Evolutionary conservation across 345 rosid genomes (phyloP).

Genomic region (Populus davidiana): DNA sequence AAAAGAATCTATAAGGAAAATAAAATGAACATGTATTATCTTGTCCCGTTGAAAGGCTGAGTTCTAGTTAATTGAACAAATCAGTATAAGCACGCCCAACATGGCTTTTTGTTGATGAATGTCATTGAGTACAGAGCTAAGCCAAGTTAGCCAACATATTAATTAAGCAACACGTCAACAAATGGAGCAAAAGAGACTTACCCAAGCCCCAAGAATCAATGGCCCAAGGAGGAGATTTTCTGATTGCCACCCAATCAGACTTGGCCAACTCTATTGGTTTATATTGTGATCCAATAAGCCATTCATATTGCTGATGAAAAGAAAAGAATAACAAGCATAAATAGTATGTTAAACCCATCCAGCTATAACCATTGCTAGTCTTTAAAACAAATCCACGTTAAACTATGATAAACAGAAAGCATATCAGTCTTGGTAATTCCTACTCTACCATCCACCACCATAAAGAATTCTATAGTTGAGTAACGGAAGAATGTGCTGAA

Average conservation of each 20-base stretch:
- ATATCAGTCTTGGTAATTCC: not conserved
- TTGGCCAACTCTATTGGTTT: conserved; percentile 86
- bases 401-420: not conserved
- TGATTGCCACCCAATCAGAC: conserved; percentile 84
- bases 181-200: conserved; percentile 30
- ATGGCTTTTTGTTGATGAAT: not conserved
- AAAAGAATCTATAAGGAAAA: not conserved
- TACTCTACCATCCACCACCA: not conserved
- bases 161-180: not conserved
- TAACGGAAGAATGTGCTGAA: not conserved
- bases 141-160: not conserved
- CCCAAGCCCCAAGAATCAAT: conserved; percentile 99
- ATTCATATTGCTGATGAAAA: conserved; percentile 71
- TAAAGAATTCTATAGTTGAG: not conserved
- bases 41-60: not conserved
- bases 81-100: not conserved
- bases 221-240: conserved; percentile 96
- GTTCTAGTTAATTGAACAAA: not conserved
- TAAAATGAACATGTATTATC: not conserved
- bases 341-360: not conserved
- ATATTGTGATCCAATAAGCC: conserved; percentile 94
- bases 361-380: not conserved
- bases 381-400: not conserved
- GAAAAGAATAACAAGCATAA: not conserved
- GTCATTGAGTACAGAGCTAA: not conserved